Evolutionary conservation across 495 filamentous ascomycete genomes (phyloP).

Genomic region (Filosporella fistucella): DNA sequence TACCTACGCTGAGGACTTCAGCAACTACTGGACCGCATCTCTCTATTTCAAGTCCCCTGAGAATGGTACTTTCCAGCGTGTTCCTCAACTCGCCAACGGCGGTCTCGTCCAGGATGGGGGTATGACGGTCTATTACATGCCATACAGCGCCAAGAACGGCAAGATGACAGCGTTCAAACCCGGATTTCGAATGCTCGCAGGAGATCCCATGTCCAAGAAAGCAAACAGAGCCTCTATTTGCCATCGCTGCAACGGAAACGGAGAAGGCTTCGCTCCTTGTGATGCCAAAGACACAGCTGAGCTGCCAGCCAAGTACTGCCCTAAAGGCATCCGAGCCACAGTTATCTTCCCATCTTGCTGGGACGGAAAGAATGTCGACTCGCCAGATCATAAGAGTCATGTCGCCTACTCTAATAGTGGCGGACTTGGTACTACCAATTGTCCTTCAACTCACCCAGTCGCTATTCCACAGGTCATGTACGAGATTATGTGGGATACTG

Average conservation of each 20-base stretch:
- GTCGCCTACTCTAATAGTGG: constrained; percentile 40
- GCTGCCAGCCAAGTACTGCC: constrained; percentile 9
- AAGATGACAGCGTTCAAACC: constrained; percentile 43
- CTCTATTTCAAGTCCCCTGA: constrained; percentile 53
- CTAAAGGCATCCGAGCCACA: constrained; percentile 3
- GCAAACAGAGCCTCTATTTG: constrained; percentile 5
- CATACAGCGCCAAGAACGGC: constrained; percentile 36
- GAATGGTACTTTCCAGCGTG: constrained; percentile 62
- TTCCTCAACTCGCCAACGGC: constrained; percentile 48
- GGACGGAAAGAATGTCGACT: constrained; percentile 65
- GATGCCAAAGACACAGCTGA: constrained; percentile 7
- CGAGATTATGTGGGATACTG: constrained; percentile 52
- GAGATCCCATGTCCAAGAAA: constrained; percentile 4
- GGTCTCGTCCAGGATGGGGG: constrained; percentile 48
- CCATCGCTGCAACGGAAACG: constrained; percentile 7
- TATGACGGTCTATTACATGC: constrained; percentile 55
- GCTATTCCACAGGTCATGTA: constrained; percentile 54
- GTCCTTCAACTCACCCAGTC: constrained; percentile 46
- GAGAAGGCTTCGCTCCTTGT: constrained; percentile 4
- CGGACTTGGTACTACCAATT: constrained; percentile 27
- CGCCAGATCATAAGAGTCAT: constrained; percentile 47
- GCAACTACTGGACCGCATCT: constrained; percentile 66
- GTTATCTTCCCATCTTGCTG: constrained; percentile 79
- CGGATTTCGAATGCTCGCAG: constrained; percentile 21
- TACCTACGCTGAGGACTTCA: constrained; percentile 52